Evolutionary conservation across 2,329 filamentous ascomycete species (phyloP).

Genomic region (Alternaria rosae): DNA sequence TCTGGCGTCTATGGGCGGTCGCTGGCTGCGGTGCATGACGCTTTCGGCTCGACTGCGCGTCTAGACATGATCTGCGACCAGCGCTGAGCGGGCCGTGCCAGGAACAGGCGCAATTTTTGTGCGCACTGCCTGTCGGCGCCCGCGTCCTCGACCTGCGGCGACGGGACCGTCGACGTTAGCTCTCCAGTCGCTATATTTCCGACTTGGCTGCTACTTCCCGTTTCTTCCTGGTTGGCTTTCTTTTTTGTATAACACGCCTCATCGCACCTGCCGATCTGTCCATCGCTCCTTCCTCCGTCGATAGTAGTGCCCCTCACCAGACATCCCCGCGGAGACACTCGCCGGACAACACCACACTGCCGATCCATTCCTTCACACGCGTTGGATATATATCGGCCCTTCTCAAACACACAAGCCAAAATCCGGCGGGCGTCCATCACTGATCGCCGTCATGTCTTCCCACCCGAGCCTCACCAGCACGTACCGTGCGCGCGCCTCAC

Average conservation of each 20-base stretch:
- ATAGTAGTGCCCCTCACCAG: slow-evolving; percentile 11
- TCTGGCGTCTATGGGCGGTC: slow-evolving; percentile 13
- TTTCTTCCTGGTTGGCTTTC: background rate
- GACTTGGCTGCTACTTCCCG: background rate
- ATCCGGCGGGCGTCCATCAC: background rate
- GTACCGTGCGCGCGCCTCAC: slow-evolving; percentile 56
- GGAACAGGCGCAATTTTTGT: slow-evolving; percentile 27
- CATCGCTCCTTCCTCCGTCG: slow-evolving; percentile 4
- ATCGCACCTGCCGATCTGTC: slow-evolving; percentile 2
- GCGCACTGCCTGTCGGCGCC: background rate
- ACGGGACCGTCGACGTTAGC: slow-evolving; percentile 2
- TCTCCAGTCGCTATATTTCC: background rate
- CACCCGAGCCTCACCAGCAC: slow-evolving; percentile 48
- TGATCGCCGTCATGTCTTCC: slow-evolving; percentile 37
- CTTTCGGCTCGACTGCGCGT: slow-evolving; percentile 5
- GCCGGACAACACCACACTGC: background rate
- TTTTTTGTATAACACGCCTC: background rate
- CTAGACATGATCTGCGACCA: slow-evolving; percentile 20
- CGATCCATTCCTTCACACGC: background rate
- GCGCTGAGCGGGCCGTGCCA: slow-evolving; percentile 21
- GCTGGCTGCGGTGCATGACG: slow-evolving; percentile 4
- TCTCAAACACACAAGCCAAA: background rate
- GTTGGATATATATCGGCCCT: background rate
- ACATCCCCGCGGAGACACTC: slow-evolving; percentile 10
- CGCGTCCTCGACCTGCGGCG: slow-evolving; percentile 9